phyloP scores from a whole-genome alignment of 139 green algal genomes.

The Astrephomene gubernaculifera region DNA sequence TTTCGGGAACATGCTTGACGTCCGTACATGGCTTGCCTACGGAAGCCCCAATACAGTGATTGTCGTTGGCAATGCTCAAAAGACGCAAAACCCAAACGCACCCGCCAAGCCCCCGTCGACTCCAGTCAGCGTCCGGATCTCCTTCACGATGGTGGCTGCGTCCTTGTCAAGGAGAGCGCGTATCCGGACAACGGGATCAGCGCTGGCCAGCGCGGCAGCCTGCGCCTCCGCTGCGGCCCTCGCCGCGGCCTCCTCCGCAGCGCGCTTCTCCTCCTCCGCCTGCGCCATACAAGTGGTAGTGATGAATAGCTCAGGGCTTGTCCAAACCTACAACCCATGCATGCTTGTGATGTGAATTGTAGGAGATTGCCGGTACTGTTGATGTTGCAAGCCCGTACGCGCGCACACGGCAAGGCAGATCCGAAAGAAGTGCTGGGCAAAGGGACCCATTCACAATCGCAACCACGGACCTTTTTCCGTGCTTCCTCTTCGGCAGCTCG shows the following conservation, averaged over 20 bases:
- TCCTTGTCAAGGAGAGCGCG: conserved; percentile 56
- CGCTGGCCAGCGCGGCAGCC: conserved; percentile 38
- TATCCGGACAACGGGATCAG: conserved; percentile 48
- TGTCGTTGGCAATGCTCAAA: too few relatives aligned
- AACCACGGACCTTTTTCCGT: conserved; percentile 33
- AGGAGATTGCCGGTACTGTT: too few relatives aligned
- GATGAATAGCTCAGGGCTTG: background rate
- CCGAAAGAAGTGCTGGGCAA: too few relatives aligned
- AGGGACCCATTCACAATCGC: too few relatives aligned
- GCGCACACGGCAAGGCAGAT: too few relatives aligned
- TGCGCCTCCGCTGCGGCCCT: conserved; percentile 24
- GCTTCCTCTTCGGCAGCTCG: conserved; percentile 56
- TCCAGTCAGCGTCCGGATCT: conserved; percentile 54
- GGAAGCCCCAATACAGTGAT: too few relatives aligned
- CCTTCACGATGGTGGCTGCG: conserved; percentile 40
- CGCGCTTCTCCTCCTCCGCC: conserved; percentile 19
- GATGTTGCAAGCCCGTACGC: too few relatives aligned
- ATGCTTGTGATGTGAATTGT: too few relatives aligned
- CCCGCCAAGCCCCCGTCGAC: conserved; percentile 68
- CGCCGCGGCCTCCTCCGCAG: conserved; percentile 13
- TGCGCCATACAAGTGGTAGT: background rate
- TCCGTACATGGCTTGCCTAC: too few relatives aligned
- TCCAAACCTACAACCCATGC: too few relatives aligned
- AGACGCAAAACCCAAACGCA: too few relatives aligned
- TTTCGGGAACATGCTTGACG: too few relatives aligned